Evolutionary conservation across 2,329 filamentous ascomycete species (phyloP).

Genomic region (Colletotrichum sansevieriae): DNA sequence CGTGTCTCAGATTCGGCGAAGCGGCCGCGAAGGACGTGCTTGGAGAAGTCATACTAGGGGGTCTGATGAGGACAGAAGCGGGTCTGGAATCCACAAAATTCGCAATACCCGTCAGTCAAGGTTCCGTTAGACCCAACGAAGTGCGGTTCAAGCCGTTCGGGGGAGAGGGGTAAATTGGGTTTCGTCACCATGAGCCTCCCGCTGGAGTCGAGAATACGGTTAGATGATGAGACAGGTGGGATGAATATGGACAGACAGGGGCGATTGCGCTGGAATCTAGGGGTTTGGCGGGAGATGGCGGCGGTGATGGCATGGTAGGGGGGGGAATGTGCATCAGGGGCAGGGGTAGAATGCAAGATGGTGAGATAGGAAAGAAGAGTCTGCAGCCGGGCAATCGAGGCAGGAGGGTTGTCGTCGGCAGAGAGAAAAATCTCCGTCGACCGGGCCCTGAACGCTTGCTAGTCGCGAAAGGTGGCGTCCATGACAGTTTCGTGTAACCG

Average conservation of each 20-base stretch:
- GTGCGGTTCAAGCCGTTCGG: constrained; percentile 11
- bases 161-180: not conserved
- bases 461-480: not conserved
- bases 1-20: constrained; percentile 24
- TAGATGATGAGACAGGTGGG: constrained; percentile 10
- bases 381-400: constrained; percentile 1
- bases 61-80: not conserved
- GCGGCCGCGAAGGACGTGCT: not conserved
- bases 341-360: not conserved
- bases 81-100: not conserved
- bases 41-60: not conserved
- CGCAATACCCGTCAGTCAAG: not conserved
- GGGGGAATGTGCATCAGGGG: constrained; percentile 12
- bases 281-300: constrained; percentile 19
- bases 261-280: constrained; percentile 37
- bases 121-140: not conserved
- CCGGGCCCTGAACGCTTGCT: constrained; percentile 1
- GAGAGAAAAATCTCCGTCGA: constrained; percentile 14
- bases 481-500: constrained; percentile 23
- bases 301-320: constrained; percentile 38
- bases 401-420: not conserved
- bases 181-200: constrained; percentile 14
- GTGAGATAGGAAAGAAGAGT: not conserved
- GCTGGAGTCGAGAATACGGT: not conserved
- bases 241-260: constrained; percentile 14